Evolutionary conservation across 164 flowering plant genomes (phyloP).

Genomic region (Akebia trifoliata): DNA sequence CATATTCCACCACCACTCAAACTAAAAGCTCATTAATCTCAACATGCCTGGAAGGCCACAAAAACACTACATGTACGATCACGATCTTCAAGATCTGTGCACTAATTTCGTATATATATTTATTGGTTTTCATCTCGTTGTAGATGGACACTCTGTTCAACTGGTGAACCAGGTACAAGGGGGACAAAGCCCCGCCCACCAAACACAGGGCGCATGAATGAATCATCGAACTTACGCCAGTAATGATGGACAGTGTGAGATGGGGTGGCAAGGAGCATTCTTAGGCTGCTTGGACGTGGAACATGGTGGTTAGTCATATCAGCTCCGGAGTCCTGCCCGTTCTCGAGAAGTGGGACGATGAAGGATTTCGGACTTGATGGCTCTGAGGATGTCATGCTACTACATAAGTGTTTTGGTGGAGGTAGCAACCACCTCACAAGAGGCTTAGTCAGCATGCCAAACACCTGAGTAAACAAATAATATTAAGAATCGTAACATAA

Average conservation of each 20-base stretch:
- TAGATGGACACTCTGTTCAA: slow-evolving; percentile 31
- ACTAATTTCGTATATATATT: not conserved
- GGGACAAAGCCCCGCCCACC: slow-evolving; percentile 90
- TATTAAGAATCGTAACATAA: not conserved
- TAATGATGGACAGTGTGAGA: slow-evolving; percentile 64
- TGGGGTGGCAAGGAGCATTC: slow-evolving; percentile 56
- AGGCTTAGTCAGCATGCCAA: slow-evolving; percentile 81
- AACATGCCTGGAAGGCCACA: too few species aligned
- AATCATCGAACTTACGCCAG: slow-evolving; percentile 79
- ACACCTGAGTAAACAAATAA: slow-evolving; percentile 27
- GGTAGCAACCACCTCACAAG: slow-evolving; percentile 56
- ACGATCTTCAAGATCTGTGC: too few species aligned
- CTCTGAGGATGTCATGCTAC: slow-evolving; percentile 43
- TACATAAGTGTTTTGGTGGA: slow-evolving; percentile 24
- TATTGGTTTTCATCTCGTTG: slow-evolving; percentile 11
- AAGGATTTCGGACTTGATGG: slow-evolving; percentile 60
- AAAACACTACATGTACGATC: too few species aligned
- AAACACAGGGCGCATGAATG: slow-evolving; percentile 81
- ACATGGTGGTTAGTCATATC: slow-evolving; percentile 19
- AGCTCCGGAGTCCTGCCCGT: slow-evolving; percentile 39
- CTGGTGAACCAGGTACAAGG: slow-evolving; percentile 72
- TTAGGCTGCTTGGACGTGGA: slow-evolving; percentile 48
- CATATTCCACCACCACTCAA: too few species aligned
- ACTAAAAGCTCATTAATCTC: too few species aligned
- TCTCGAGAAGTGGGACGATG: slow-evolving; percentile 50